A percentile compares a stretch with the other conserved stretches of the same genome.
Conservation (phyloP, 2,329 filamentous ascomycete species). For the Fusarium paranaense region DNA sequence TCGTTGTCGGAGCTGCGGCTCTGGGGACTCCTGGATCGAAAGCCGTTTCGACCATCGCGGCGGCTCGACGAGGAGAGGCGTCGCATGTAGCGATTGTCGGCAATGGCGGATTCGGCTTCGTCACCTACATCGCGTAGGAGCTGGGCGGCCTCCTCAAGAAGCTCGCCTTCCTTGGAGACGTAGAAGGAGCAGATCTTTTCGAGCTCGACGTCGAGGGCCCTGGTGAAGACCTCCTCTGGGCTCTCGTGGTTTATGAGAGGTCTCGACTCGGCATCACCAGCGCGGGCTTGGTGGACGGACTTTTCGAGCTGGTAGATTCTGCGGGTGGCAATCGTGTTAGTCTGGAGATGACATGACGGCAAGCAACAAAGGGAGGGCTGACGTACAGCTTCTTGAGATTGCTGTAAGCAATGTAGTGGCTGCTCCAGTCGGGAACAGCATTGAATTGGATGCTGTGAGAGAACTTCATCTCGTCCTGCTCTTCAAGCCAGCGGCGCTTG, state of each 20-base stretch:
- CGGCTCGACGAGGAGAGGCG: slow-evolving; percentile 46
- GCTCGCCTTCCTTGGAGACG: slow-evolving; percentile 86
- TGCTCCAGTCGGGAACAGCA: slow-evolving; percentile 99
- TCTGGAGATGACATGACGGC: background rate
- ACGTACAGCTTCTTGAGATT: slow-evolving; percentile 97
- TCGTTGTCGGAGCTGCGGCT: slow-evolving; percentile 66
- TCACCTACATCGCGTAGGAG: slow-evolving; percentile 81
- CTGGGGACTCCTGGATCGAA: slow-evolving; percentile 50
- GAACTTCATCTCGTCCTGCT: slow-evolving; percentile 96
- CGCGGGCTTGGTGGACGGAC: slow-evolving; percentile 72
- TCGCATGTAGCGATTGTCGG: slow-evolving; percentile 52
- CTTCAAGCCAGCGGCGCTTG: slow-evolving; percentile 78
- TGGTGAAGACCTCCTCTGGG: slow-evolving; percentile 83
- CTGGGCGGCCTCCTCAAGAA: slow-evolving; percentile 82
- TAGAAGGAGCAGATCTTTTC: slow-evolving; percentile 97
- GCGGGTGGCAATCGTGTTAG: slow-evolving; percentile 49
- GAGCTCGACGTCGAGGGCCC: slow-evolving; percentile 86
- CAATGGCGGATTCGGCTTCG: slow-evolving; percentile 67
- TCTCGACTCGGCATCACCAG: slow-evolving; percentile 82
- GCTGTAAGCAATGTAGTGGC: slow-evolving; percentile 97
- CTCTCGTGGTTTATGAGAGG: slow-evolving; percentile 82
- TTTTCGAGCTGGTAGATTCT: slow-evolving; percentile 98
- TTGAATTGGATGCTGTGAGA: slow-evolving; percentile 99
- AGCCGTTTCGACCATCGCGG: slow-evolving; percentile 21
- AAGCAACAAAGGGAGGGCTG: background rate